phyloP scores from a whole-genome alignment of 148 eudicot species.

The Vaccinium corymbosum region DNA sequence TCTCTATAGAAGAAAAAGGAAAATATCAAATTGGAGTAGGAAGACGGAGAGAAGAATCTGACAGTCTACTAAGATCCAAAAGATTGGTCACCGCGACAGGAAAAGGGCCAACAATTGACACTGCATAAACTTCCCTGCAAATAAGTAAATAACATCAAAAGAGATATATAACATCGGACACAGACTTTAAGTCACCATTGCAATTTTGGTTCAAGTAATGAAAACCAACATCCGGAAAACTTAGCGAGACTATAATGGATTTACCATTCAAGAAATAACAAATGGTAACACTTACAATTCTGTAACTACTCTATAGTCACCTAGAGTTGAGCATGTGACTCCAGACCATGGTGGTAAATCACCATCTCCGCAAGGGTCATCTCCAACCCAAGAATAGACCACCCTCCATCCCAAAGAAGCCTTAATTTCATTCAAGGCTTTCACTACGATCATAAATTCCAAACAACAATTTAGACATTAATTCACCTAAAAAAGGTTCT shows the following conservation, averaged over 20 bases:
- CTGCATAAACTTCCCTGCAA: conserved; percentile 95
- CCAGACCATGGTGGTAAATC: conserved; percentile 97
- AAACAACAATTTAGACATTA: background rate
- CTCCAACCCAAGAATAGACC: conserved; percentile 98
- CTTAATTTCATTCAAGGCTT: conserved; percentile 93
- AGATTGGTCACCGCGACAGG: conserved; percentile 96
- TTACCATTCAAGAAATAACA: background rate
- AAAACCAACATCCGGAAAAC: background rate
- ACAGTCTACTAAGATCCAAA: conserved; percentile 94
- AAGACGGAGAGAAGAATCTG: conserved; percentile 26
- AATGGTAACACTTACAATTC: conserved; percentile 40
- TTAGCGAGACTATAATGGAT: too few relatives aligned
- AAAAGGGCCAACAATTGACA: conserved; percentile 95
- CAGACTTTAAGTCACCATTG: too few relatives aligned
- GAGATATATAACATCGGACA: background rate
- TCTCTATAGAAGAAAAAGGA: background rate
- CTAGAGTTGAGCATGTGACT: conserved; percentile 60
- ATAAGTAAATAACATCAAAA: conserved; percentile 10
- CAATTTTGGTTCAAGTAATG: too few relatives aligned
- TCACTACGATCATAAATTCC: conserved; percentile 36
- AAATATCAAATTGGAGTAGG: background rate
- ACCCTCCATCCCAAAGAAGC: conserved; percentile 99
- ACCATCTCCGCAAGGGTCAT: conserved; percentile 99
- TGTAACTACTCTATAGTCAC: conserved; percentile 68
- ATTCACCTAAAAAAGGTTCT: background rate